Evolutionary conservation across 345 rosid genomes (phyloP).

Genomic region (Hibiscus mutabilis): DNA sequence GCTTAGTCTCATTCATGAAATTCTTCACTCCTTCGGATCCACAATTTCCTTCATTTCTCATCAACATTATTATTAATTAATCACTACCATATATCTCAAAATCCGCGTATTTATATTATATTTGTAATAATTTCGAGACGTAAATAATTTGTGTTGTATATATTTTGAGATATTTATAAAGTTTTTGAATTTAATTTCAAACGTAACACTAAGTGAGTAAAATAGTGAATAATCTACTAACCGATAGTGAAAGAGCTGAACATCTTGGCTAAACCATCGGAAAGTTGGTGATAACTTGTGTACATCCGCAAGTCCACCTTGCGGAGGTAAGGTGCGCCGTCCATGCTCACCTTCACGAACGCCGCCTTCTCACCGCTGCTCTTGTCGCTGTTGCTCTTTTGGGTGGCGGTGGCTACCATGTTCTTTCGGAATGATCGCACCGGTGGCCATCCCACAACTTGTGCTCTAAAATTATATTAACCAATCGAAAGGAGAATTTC

Average conservation of each 20-base stretch:
- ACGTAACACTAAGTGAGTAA: too few relatives aligned
- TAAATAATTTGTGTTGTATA: too few relatives aligned
- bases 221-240: slow-evolving; percentile 13
- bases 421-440: slow-evolving; percentile 77
- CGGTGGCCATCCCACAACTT: slow-evolving; percentile 95
- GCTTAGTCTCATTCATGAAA: slow-evolving; percentile 67
- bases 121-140: background rate
- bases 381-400: slow-evolving; percentile 32
- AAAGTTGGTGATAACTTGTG: slow-evolving; percentile 59
- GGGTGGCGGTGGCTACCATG: slow-evolving; percentile 36
- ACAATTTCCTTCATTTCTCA: slow-evolving; percentile 31
- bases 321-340: slow-evolving; percentile 90
- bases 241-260: slow-evolving; percentile 79
- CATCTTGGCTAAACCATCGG: slow-evolving; percentile 64
- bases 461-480: slow-evolving; percentile 41
- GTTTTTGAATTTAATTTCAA: too few relatives aligned
- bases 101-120: too few relatives aligned
- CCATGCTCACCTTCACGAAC: slow-evolving; percentile 89
- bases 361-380: slow-evolving; percentile 22
- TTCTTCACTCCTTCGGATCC: slow-evolving; percentile 83
- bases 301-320: slow-evolving; percentile 77
- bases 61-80: background rate
- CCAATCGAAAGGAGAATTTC: too few relatives aligned
- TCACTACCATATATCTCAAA: background rate
- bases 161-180: too few relatives aligned